phyloP scores from a whole-genome alignment of 495 filamentous ascomycete species.

The Trypethelium eluteriae region DNA sequence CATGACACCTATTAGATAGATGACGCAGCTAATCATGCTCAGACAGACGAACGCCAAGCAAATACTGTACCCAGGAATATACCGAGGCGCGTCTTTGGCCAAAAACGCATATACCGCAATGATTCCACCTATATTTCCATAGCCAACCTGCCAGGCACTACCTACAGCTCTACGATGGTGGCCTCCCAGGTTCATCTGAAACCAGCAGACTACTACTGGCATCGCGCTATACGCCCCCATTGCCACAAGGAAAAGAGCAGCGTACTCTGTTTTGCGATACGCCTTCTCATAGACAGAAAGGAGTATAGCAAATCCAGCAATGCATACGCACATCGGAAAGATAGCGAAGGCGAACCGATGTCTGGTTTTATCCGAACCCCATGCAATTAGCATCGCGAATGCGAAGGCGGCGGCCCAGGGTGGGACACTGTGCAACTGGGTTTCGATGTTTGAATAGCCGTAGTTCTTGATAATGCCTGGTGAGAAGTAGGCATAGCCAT shows the following conservation, averaged over 20 bases:
- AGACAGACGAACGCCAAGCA: slow-evolving; percentile 67
- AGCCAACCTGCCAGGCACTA: slow-evolving; percentile 76
- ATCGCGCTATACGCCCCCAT: slow-evolving; percentile 52
- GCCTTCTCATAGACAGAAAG: slow-evolving; percentile 36
- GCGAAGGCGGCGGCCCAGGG: slow-evolving; percentile 41
- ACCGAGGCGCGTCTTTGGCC: slow-evolving; percentile 59
- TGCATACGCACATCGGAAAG: slow-evolving; percentile 38
- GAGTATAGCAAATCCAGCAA: slow-evolving; percentile 37
- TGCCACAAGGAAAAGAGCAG: slow-evolving; percentile 37
- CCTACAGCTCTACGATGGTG: slow-evolving; percentile 80
- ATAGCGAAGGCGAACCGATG: slow-evolving; percentile 36
- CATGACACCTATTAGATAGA: slow-evolving; percentile 54
- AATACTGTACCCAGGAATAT: slow-evolving; percentile 68
- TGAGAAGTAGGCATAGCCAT: slow-evolving; percentile 69
- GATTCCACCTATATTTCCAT: slow-evolving; percentile 83
- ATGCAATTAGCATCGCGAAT: slow-evolving; percentile 36
- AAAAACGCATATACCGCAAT: slow-evolving; percentile 82
- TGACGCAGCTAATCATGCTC: slow-evolving; percentile 50
- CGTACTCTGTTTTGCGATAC: slow-evolving; percentile 23
- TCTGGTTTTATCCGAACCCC: slow-evolving; percentile 28
- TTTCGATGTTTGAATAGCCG: slow-evolving; percentile 41
- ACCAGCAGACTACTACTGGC: slow-evolving; percentile 87
- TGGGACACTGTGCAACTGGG: slow-evolving; percentile 45
- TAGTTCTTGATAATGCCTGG: slow-evolving; percentile 44
- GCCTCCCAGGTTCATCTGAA: slow-evolving; percentile 64